Evolutionary conservation across 2,329 filamentous ascomycete species (phyloP), one percentile per base, ranked within the genome.

Genomic region (Huntiella savannae): DNA sequence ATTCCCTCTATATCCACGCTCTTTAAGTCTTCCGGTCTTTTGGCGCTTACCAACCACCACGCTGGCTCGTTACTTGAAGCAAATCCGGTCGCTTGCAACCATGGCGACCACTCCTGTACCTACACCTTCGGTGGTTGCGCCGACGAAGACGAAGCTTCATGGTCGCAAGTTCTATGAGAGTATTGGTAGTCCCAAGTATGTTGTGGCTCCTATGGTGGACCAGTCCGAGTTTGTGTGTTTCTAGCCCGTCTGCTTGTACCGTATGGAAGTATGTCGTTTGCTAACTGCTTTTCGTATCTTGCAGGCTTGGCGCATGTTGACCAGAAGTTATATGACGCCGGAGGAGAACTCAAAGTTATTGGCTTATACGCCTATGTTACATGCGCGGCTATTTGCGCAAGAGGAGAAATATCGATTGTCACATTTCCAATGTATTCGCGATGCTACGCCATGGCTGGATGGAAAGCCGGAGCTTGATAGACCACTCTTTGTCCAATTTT

Each of bases 201-300:
- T 98, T 28, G 72, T 98, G 47, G 91, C 91, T 33, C 91, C 91
- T 33, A 98, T 98, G 91, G 91, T 98, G 16, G 88, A 98, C 58
- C 84, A 95, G 61, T 95, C 86, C 32, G 91, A 98, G 67, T 95
- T 96, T 66, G 87, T 94, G 68, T 38, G 47, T 33, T 40, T n/a
- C 39, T 48, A 15, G 5, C 15, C 13, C 11, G 13, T 28, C 11
- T 13, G 8, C 35, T 33, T 13, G 10, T 17, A 12, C 11, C 8
- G 10, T 38, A 11, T 19, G 33, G 16, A 5, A 12, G 5, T 3
- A 3, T 33, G 19, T 12, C 8, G 16, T 13, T 38, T 34, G 17
- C 38, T 46, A 37, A 49, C 12, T 33, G 39, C 3, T 19, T 22
- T 19, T 8, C 32, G 2, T 41, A 50, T 47, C 50, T 49, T 33